Percentiles rank a stretch among this genome's conserved stretches.
Evolutionary conservation across 2,329 filamentous ascomycete genomes (phyloP).

Genomic region (Emergomyces pasteurianus): DNA sequence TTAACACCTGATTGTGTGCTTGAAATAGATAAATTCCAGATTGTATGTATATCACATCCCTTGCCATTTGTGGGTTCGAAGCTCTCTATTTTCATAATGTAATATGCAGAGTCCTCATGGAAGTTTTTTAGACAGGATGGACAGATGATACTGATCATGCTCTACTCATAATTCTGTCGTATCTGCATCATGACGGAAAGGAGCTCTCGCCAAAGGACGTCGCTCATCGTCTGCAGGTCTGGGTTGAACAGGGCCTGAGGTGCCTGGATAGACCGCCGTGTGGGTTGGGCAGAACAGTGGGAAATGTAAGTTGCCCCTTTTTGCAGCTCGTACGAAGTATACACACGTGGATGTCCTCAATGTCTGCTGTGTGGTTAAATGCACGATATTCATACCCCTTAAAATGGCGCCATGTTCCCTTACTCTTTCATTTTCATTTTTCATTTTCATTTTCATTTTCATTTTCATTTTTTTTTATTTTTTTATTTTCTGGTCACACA

Average conservation of each 20-base stretch:
- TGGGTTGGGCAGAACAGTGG: conserved; percentile 39
- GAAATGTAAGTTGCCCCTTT: conserved; percentile 23
- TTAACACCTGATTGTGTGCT: neutral
- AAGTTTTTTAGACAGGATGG: conserved; percentile 30
- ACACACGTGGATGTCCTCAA: neutral
- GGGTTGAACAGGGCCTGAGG: conserved; percentile 38
- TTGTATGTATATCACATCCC: conserved; percentile 1
- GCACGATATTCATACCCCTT: neutral
- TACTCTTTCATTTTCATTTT: too few relatives aligned
- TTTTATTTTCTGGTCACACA: neutral
- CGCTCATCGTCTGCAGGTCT: conserved; percentile 35
- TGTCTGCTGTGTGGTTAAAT: neutral
- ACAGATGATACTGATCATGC: conserved; percentile 47
- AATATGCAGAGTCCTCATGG: neutral
- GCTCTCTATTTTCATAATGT: neutral
- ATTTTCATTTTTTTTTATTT: too few relatives aligned
- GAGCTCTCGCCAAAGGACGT: conserved; percentile 30
- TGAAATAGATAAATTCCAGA: conserved; percentile 23
- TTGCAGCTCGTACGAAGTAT: neutral
- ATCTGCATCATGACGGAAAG: conserved; percentile 33
- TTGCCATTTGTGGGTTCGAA: neutral
- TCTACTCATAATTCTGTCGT: conserved; percentile 39
- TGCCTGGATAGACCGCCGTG: conserved; percentile 37
- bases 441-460: too few relatives aligned
- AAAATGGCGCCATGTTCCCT: neutral